Evolutionary conservation across 768 basidiomycete genomes (phyloP), one percentile per base, ranked within the genome.

Genomic region (Trametes maxima): DNA sequence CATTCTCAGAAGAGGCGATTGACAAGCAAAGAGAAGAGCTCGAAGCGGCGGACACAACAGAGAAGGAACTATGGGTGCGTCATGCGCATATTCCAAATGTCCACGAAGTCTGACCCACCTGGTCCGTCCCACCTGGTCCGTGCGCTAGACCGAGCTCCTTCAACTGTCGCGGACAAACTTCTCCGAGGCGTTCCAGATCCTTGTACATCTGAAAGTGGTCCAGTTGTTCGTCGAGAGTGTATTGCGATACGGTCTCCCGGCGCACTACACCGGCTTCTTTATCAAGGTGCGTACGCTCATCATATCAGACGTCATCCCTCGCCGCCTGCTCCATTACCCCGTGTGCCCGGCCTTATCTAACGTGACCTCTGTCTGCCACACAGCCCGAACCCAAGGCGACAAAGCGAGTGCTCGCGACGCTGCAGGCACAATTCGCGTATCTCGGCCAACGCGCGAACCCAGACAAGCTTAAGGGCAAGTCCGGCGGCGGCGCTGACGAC

Each of bases 21-120:
- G 80, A 80, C 61, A 93, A 88, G 74, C 92, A 96, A 71, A 82
- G 81, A 66, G 83, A 91, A 72, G 96, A 96, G 52, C 77, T 97
- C 13, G 84, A 87, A 35, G 79, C 79, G n/a, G 86, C 94, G 2
- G 87, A 88, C 65, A 80, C 83, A 7, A 92, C 94, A 28, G 97
- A 98, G 81, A 94, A 92, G 75, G 96, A 99, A 70, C 87, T 97
- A 50, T 98, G 97, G 97, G 95, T 96, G 70, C 66, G 87, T 74
- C 2, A 2, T 33, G 36, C n/a, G 10, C 13, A 7, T 36, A n/a
- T 28, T 19, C 47, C 11, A 14, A 6, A 25, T 22, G 11, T 3
- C 19, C n/a, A 7, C 8, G 12, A 33, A 13, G 35, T 33, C 57
- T 64, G 54, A 64, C 35, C 12, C 59, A 33, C 14, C 17, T 39